A percentile compares a stretch with the other conserved stretches of the same genome.
Conservation (phyloP, 768 basidiomycete species). For the Royoungia palumana region DNA sequence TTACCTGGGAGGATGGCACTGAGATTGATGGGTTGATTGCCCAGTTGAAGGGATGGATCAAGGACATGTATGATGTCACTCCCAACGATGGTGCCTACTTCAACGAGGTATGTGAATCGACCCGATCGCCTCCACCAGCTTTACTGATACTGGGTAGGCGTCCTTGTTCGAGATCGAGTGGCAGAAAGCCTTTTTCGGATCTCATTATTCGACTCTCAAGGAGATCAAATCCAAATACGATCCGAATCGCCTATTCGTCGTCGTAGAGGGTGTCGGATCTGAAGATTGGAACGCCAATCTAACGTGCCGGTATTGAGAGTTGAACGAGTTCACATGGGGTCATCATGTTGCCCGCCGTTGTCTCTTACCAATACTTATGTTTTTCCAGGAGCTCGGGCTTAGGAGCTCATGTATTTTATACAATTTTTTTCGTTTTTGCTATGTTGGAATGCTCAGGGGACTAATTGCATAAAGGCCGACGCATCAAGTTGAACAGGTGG, state of each 20-base stretch:
- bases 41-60: constrained; percentile 9
- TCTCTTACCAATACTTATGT: too few species aligned
- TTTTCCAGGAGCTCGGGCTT: too few species aligned
- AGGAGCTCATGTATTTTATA: too few species aligned
- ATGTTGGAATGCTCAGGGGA: too few species aligned
- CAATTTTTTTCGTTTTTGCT: too few species aligned
- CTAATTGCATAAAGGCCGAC: too few species aligned
- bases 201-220: constrained; percentile 39
- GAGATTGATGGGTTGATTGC: constrained; percentile 12
- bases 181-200: constrained; percentile 45
- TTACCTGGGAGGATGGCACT: constrained; percentile 19
- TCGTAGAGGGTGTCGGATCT: constrained; percentile 24
- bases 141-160: constrained; percentile 30
- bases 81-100: constrained; percentile 41
- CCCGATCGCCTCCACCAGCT: too few species aligned
- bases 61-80: constrained; percentile 22
- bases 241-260: constrained; percentile 8
- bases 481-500: too few species aligned
- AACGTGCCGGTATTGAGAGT: constrained; percentile 11
- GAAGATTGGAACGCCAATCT: constrained; percentile 16
- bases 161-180: constrained; percentile 41
- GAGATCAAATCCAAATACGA: constrained; percentile 36
- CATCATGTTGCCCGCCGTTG: not conserved
- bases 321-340: too few species aligned
- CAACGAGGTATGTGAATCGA: constrained; percentile 45